Base-by-base conservation (phyloP, 305 asterid species). In the Withania somnifera region DNA sequence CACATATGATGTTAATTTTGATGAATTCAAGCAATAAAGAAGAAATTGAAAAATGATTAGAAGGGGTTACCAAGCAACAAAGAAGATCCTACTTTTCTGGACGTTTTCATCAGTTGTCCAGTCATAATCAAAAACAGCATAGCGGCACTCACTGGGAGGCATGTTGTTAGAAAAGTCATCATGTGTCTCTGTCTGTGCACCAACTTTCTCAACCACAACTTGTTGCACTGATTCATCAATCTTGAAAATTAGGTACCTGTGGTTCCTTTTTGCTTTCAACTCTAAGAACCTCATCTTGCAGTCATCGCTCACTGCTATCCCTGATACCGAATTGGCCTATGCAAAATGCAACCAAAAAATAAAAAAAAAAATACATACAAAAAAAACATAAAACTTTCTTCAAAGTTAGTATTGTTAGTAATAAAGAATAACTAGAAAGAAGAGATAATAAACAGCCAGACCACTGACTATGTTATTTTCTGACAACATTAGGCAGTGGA, bases 271-370 rank as follows among this genome's bases (percentile, higher is more conserved):
- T 54, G 84, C 80, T 78, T 81, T 84, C 66, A 82, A 32, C 50
- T 78, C 85, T 80, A 80, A 53, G 20, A 84, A 84, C 73, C 52
- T 84, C 53, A 81, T 30, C 82, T 84, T 84, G 82, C 87, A 84
- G 17, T 81, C 87, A 81, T 84, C 87, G 9, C 79, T 77, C 66
- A 85, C 87, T 36, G 85, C 87, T 84, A 82, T 82, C 3, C 87
- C 87, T 17, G 87, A 85, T 30, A 76, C 76, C 38, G 82, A 79
- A 42, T 79, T 79, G n/a, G 82, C 82, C 82, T 79, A 79, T 26
- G 11, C 82, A 58, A 24, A 6, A 11, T 20, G 14, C 51, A 14
- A 2, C 36, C 64, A 15, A 1, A 11, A 38, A 2, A 20, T 5
- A 24, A 66, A 1, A 38, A n/a, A 30, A 64, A 14, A 32, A 14